Base-by-base conservation (phyloP, 2,329 filamentous ascomycete genomes). In the Xylariaceae sp. region DNA sequence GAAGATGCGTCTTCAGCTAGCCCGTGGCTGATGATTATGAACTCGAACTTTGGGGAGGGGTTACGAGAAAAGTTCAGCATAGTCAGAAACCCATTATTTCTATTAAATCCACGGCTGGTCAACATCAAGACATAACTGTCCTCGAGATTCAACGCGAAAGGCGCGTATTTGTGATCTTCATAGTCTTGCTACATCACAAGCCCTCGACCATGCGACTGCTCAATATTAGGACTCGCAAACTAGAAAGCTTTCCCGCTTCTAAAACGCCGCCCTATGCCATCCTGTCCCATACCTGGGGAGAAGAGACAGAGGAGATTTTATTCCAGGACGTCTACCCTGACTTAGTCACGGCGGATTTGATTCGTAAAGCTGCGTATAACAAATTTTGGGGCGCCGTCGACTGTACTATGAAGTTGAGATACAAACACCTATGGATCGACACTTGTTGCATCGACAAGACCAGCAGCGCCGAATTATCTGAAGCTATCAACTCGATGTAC, bases 401-500 rank as follows among this genome's bases (percentile, higher is more conserved):
- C 2, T 42, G 18, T 13, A 32, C 46, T 9, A 13, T 2, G 4
- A 4, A 37, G 6, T 21, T 10, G 9, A 19, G 39, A 22, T 40
- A 34, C 15, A 8, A 44, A 7, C 51, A 55, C 18, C 21, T 51
- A 30, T 55, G 44, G 53, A 34, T 51, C 21, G 48, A 55, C 47
- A 45, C 43, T 1, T 55, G 53, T 39, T 55, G 51, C 15, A 48
- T 51, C 45, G 45, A 55, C 26, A 52, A 52, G 16, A 16, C 18
- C n/a, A 51, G 44, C 21, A 52, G 49, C 15, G 40, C 53, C 5
- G 39, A 55, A 42, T 34, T 54, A 18, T 54, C 50, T 5, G 44
- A 52, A 43, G 43, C 50, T n/a, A 47, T 47, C 4, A 54, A 54
- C 37, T 51, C 43, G 7, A 47, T 51, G 49, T 52, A 40, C 26